Conservation (phyloP, 73 alveolate species). For the Paraurostyla sp. region DNA sequence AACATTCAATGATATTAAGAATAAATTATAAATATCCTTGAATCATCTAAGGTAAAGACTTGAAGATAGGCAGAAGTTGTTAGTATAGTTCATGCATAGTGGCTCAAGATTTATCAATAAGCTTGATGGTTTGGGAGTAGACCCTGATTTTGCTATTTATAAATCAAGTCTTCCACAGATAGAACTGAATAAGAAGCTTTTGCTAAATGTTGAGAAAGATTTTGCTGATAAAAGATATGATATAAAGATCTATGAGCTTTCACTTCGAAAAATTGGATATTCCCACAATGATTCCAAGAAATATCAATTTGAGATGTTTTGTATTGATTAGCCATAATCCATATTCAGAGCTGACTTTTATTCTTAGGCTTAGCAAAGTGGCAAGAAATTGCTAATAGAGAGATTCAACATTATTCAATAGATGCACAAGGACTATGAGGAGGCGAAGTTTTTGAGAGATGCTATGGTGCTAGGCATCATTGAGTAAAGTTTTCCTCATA, state of each 20-base stretch:
- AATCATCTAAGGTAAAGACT: neutral
- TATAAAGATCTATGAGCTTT: conserved; percentile 31
- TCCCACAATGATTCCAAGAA: conserved; percentile 8
- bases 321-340: conserved; percentile 21
- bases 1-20: neutral
- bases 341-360: conserved; percentile 1
- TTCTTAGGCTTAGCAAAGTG: neutral
- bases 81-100: neutral
- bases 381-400: conserved; percentile 25
- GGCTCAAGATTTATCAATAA: conserved; percentile 24
- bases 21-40: neutral
- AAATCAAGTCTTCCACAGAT: conserved; percentile 41
- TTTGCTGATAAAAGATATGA: conserved; percentile 29
- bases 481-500: conserved; percentile 44
- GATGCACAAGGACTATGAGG: conserved; percentile 46
- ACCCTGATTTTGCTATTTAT: neutral
- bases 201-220: conserved; percentile 37
- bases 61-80: neutral
- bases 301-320: conserved; percentile 36
- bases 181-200: conserved; percentile 8
- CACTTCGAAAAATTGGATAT: neutral
- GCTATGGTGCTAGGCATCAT: conserved; percentile 33
- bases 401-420: conserved; percentile 43
- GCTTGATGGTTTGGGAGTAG: neutral
- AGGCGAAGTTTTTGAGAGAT: conserved; percentile 30